Base-by-base conservation (phyloP, 345 rosid species). In the Eucalyptus marginata region DNA sequence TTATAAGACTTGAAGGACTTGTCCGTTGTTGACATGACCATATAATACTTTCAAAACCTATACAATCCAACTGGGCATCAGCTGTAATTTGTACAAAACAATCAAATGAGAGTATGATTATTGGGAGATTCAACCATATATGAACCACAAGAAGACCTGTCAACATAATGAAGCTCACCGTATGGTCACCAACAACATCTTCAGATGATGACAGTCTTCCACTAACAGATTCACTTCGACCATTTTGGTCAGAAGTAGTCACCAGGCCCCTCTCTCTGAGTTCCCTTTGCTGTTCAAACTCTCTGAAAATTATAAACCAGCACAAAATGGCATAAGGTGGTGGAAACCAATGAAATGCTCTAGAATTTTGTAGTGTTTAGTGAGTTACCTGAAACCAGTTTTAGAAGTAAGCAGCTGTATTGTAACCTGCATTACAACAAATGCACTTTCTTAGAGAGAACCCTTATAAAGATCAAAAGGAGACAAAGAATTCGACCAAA, bases 261-360 rank as follows among this genome's bases (percentile, higher is more conserved):
- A 92, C 96, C 86, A 97, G 91, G 88, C 98, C 99, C 92, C 92
- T 94, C 89, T 97, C 99, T 90, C 97, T 94, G 87, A 93, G 93
- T 92, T 97, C 99, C 92, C 99, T 94, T 91, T 96, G 99, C 93
- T 95, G 99, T 92, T 98, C 99, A 88, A 98, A 98, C 93, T 98
- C 99, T 91, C 99, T 98, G 91, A 88, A 89, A 92, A 90, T 64
- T 62, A 79, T 50, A 64, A 62, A 59, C 59, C 87, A 84, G 87
- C 83, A 87, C 47, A 43, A 68, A 86, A 64, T 88, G 54, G 79
- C 86, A 79, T 54, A 20, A 76, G 84, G 84, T 76, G 84, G 84
- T 76, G 49, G 44, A 91, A 89, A 68, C 81, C 62, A 47, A 83
- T n/a, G 86, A 83, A 80, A 79, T 52, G 88, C 86, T 54, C 86